phyloP scores from a whole-genome alignment of 371 early-diverging fungal species.

The Chytridiales sp. region DNA sequence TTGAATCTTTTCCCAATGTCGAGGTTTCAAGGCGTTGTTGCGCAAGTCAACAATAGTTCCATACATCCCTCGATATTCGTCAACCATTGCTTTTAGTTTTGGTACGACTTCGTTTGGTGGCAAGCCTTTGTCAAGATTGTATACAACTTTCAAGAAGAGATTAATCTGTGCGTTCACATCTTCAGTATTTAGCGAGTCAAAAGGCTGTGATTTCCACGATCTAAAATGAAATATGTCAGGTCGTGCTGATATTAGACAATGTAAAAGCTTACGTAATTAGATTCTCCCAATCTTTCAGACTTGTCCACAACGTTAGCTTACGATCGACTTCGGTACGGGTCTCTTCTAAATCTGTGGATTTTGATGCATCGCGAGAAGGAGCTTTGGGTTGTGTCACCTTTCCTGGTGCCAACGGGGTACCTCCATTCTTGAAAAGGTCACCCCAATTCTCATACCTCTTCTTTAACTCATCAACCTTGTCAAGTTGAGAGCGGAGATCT shows the following conservation, averaged over 20 bases:
- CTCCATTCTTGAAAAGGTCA: constrained; percentile 53
- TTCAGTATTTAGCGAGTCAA: constrained; percentile 56
- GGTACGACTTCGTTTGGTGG: constrained; percentile 66
- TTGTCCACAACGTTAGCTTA: constrained; percentile 53
- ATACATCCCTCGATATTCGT: constrained; percentile 53
- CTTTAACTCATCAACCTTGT: constrained; percentile 45
- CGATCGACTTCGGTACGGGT: constrained; percentile 52
- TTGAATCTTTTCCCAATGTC: constrained; percentile 65
- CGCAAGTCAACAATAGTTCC: constrained; percentile 59
- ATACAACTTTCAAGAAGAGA: constrained; percentile 50
- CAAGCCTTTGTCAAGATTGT: constrained; percentile 57
- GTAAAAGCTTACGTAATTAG: constrained; percentile 42
- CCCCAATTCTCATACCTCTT: constrained; percentile 49
- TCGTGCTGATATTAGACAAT: background rate
- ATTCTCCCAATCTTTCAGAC: constrained; percentile 51
- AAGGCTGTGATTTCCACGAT: constrained; percentile 44
- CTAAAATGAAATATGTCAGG: constrained; percentile 17
- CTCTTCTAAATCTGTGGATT: constrained; percentile 45
- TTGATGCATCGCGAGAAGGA: too few species aligned
- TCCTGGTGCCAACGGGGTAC: constrained; percentile 20
- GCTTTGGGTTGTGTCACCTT: constrained; percentile 2
- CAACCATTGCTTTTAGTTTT: constrained; percentile 52
- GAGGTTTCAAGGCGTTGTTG: constrained; percentile 54
- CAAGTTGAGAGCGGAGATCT: constrained; percentile 40
- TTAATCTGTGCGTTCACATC: constrained; percentile 52